Percentiles rank a stretch among this genome's conserved stretches.
phyloP scores from a whole-genome alignment of 1,284 basidiomycete genomes.

The Ceratobasidium sp. region DNA sequence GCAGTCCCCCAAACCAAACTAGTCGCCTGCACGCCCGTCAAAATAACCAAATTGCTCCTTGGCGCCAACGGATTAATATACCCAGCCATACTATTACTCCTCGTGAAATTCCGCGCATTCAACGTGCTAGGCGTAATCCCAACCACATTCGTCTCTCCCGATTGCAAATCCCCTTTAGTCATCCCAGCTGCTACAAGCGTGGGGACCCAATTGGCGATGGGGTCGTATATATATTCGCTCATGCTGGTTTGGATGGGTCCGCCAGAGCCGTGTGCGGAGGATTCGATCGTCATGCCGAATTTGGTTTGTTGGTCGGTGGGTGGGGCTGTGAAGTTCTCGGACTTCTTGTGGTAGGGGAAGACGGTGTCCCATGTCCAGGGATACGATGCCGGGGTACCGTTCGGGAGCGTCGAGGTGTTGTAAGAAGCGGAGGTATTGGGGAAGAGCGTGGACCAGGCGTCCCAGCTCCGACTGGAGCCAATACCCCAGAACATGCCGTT shows the following conservation, averaged over 20 bases:
- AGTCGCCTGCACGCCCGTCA: constrained; percentile 39
- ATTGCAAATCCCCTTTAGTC: constrained; percentile 27
- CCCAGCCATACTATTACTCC: constrained; percentile 43
- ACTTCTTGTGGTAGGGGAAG: constrained; percentile 49
- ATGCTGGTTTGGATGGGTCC: constrained; percentile 60
- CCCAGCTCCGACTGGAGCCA: constrained; percentile 25
- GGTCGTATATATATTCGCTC: constrained; percentile 54
- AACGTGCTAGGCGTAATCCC: constrained; percentile 32
- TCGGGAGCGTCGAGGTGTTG: constrained; percentile 33
- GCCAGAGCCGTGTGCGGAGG: constrained; percentile 58
- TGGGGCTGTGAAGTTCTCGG: constrained; percentile 61
- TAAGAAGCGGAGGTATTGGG: constrained; percentile 22
- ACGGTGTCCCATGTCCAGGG: constrained; percentile 28
- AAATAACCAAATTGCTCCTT: constrained; percentile 29
- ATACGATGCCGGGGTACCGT: constrained; percentile 31
- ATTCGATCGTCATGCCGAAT: constrained; percentile 57
- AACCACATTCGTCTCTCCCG: constrained; percentile 34
- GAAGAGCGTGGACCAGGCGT: constrained; percentile 38
- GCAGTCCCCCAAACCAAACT: constrained; percentile 24
- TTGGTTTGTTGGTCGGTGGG: constrained; percentile 49
- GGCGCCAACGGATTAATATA: constrained; percentile 31
- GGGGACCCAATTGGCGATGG: constrained; percentile 57
- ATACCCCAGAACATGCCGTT: constrained; percentile 60
- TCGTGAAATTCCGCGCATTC: constrained; percentile 42
- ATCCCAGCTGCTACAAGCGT: constrained; percentile 31